A percentile compares a stretch with the other conserved stretches of the same genome.
Conservation (phyloP, 768 basidiomycete genomes). For the Tulasnella sp. region DNA sequence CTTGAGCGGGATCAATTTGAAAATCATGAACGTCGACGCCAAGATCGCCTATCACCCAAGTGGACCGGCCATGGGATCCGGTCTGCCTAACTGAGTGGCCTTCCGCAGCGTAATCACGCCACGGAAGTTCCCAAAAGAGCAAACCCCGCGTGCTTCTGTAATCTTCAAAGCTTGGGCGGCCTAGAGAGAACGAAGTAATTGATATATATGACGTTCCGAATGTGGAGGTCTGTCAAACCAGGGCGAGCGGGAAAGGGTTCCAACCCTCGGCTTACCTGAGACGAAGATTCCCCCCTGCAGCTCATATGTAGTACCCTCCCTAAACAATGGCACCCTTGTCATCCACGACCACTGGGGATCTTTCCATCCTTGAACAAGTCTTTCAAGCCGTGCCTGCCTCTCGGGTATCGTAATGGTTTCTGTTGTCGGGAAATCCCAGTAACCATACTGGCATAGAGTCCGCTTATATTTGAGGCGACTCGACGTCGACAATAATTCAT, state of each 20-base stretch:
- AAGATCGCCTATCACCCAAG: slow-evolving; percentile 4
- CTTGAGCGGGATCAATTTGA: slow-evolving; percentile 24
- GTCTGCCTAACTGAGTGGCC: not conserved
- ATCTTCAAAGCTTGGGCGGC: not conserved
- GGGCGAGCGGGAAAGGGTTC: not conserved
- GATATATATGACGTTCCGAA: not conserved
- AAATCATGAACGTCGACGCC: slow-evolving; percentile 20
- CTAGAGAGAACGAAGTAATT: not conserved
- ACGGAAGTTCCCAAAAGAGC: slow-evolving; percentile 14
- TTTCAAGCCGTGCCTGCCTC: not conserved
- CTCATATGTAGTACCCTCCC: slow-evolving; percentile 21
- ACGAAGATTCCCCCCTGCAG: slow-evolving; percentile 23
- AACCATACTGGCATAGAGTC: slow-evolving; percentile 3
- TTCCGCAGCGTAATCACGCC: not conserved
- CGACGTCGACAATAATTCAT: not conserved
- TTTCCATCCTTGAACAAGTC: slow-evolving; percentile 2
- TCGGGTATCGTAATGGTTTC: not conserved
- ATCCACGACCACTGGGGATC: slow-evolving; percentile 1
- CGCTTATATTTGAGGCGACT: not conserved
- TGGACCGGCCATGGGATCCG: not conserved
- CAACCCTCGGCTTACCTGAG: not conserved
- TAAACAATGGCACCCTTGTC: not conserved
- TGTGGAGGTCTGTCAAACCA: not conserved
- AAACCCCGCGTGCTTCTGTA: slow-evolving; percentile 6
- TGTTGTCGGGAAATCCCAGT: not conserved